These are phyloP conservation scores for Lotus japonicus DNA, from an alignment of 306 rosid genomes.

Conservation along the genomic window DNA sequence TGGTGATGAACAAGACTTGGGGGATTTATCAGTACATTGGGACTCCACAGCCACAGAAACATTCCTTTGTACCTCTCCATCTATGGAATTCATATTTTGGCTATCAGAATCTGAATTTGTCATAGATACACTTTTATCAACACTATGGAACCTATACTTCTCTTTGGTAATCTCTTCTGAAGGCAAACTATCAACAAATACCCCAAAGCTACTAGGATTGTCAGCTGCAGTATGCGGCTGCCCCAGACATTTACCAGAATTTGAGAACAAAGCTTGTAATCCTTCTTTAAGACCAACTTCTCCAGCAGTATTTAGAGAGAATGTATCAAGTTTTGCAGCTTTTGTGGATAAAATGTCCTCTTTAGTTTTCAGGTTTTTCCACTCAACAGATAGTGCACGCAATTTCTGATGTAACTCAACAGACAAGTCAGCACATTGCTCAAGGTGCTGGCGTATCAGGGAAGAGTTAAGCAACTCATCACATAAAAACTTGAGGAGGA, in stretches of 20 bases:
- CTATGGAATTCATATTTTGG: conserved; percentile 37
- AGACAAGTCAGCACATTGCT: conserved; percentile 76
- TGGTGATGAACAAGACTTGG: conserved; percentile 32
- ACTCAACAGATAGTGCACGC: conserved; percentile 65
- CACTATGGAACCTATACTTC: conserved; percentile 35
- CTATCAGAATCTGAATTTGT: conserved; percentile 52
- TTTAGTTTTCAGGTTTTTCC: conserved; percentile 77
- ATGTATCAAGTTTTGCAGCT: conserved; percentile 57
- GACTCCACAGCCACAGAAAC: conserved; percentile 32
- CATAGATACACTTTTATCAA: conserved; percentile 43
- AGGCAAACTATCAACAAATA: conserved; percentile 36
- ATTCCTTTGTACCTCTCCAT: conserved; percentile 37
- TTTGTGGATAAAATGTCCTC: conserved; percentile 72
- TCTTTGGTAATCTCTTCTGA: conserved; percentile 43
- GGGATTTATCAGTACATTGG: conserved; percentile 40
- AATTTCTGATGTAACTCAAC: conserved; percentile 80
- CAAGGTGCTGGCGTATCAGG: conserved; percentile 80
- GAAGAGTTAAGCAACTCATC: conserved; percentile 86
- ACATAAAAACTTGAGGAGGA: conserved; percentile 75
- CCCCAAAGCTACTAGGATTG: conserved; percentile 33
- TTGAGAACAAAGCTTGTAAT: conserved; percentile 28
- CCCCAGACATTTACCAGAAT: conserved; percentile 32
- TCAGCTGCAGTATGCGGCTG: conserved; percentile 32
- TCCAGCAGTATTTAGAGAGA: conserved; percentile 29
- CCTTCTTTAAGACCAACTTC: conserved; percentile 53